Percentiles rank a stretch among this genome's conserved stretches.
Evolutionary conservation across 371 early-diverging fungal genomes (phyloP).

Genomic region (Rhizomucor pusillus): DNA sequence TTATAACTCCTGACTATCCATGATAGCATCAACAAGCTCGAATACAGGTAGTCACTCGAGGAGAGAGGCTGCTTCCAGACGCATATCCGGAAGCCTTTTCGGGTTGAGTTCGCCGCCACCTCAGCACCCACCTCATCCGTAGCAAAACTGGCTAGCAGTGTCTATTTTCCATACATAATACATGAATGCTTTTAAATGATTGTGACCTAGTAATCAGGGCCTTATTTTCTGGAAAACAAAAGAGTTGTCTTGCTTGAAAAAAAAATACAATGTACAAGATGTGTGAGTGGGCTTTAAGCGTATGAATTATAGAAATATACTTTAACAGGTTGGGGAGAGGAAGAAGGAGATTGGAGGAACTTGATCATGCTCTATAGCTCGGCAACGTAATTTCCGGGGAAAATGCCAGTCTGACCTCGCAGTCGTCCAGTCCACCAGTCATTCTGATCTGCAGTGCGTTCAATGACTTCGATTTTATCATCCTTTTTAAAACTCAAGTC

Average conservation of each 20-base stretch:
- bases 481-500: constrained; percentile 67
- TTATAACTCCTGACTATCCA: neutral
- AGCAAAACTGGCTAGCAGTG: neutral
- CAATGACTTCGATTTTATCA: constrained; percentile 64
- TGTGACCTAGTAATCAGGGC: too few relatives aligned
- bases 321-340: too few relatives aligned
- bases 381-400: constrained; percentile 61
- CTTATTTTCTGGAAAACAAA: too few relatives aligned
- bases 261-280: too few relatives aligned
- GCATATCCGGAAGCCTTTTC: constrained; percentile 40
- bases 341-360: too few relatives aligned
- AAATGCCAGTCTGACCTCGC: constrained; percentile 56
- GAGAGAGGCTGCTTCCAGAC: constrained; percentile 27
- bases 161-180: neutral
- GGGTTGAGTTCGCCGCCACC: constrained; percentile 37
- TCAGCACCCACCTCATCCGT: constrained; percentile 34
- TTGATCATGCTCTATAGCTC: constrained; percentile 12
- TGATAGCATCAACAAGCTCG: constrained; percentile 35
- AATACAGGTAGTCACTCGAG: constrained; percentile 22
- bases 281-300: too few relatives aligned
- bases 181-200: too few relatives aligned
- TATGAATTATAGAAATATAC: too few relatives aligned
- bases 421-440: constrained; percentile 79
- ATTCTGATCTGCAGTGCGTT: constrained; percentile 53
- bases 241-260: too few relatives aligned